phyloP scores from a whole-genome alignment of 768 basidiomycete species.

The Tulasnella sp. region DNA sequence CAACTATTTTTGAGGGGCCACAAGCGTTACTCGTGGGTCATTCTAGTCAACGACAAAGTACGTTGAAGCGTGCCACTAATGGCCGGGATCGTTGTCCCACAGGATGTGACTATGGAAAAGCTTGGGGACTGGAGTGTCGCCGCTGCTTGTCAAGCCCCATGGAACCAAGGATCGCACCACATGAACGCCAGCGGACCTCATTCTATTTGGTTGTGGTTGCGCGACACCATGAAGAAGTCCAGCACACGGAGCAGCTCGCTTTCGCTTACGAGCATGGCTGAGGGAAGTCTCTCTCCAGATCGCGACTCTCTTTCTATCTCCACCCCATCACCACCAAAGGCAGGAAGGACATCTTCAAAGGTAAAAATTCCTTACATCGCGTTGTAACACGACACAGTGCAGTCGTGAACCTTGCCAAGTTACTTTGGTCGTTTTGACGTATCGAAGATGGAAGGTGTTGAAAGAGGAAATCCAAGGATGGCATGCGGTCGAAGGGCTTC shows the following conservation, averaged over 20 bases:
- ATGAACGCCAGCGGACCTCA: slow-evolving; percentile 17
- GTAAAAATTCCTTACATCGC: slow-evolving; percentile 18
- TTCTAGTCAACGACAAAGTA: slow-evolving; percentile 7
- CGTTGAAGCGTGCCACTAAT: background rate
- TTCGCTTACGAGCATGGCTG: slow-evolving; percentile 9
- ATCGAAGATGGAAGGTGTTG: background rate
- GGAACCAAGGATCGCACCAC: background rate
- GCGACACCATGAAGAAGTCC: background rate
- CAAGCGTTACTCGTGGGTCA: slow-evolving; percentile 11
- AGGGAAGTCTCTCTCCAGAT: too few species aligned
- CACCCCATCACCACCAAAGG: too few species aligned
- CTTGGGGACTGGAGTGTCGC: background rate
- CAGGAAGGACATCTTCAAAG: too few species aligned
- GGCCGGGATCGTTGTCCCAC: background rate
- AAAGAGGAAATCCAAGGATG: background rate
- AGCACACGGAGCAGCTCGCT: slow-evolving; percentile 1
- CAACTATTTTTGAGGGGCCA: background rate
- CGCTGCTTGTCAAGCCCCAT: background rate
- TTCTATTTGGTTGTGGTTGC: slow-evolving; percentile 24
- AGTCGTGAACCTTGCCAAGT: slow-evolving; percentile 10
- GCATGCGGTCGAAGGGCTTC: background rate
- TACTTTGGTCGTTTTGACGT: slow-evolving; percentile 14
- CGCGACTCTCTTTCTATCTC: too few species aligned
- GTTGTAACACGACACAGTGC: slow-evolving; percentile 8
- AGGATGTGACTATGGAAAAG: background rate